These are phyloP conservation scores for Trametes maxima DNA, from an alignment of 768 basidiomycete species.

Conservation along the genomic window DNA sequence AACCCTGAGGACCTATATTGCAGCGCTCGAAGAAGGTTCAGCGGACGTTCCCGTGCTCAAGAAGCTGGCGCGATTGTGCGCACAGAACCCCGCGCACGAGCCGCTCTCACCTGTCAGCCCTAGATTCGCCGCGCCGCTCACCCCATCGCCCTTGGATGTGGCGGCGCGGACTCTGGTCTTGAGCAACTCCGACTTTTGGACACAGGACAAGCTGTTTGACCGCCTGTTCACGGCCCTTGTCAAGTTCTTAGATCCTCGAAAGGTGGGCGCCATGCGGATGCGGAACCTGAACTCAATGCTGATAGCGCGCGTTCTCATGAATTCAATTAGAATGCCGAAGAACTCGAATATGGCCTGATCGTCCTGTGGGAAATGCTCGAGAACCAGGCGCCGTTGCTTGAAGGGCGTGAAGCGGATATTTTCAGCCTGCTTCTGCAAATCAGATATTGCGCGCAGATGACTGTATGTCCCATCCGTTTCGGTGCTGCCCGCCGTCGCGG, in stretches of 20 bases:
- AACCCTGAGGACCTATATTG: constrained; percentile 57
- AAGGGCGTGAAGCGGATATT: constrained; percentile 78
- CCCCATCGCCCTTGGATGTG: constrained; percentile 57
- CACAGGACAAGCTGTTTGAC: constrained; percentile 69
- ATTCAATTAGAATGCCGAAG: constrained; percentile 54
- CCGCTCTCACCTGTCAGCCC: constrained; percentile 58
- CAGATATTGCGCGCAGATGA: constrained; percentile 70
- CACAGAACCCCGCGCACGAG: constrained; percentile 54
- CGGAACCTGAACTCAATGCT: constrained; percentile 17
- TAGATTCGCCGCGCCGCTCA: constrained; percentile 50
- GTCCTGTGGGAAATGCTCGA: constrained; percentile 84
- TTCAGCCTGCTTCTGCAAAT: constrained; percentile 71
- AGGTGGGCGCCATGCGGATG: constrained; percentile 45
- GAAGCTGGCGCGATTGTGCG: constrained; percentile 65
- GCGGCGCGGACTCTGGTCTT: constrained; percentile 45
- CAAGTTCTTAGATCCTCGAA: constrained; percentile 59
- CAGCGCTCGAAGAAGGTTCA: constrained; percentile 53
- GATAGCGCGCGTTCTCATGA: constrained; percentile 20
- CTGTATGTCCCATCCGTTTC: constrained; percentile 49
- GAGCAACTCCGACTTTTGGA: constrained; percentile 67
- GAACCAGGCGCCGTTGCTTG: constrained; percentile 69
- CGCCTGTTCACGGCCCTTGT: constrained; percentile 67
- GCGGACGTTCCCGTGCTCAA: constrained; percentile 60
- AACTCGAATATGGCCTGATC: constrained; percentile 78
- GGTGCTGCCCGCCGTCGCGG: constrained; percentile 10